These are phyloP conservation scores for Aspergillus piperis DNA, from an alignment of 2,329 filamentous ascomycete species.

Conservation along the genomic window DNA sequence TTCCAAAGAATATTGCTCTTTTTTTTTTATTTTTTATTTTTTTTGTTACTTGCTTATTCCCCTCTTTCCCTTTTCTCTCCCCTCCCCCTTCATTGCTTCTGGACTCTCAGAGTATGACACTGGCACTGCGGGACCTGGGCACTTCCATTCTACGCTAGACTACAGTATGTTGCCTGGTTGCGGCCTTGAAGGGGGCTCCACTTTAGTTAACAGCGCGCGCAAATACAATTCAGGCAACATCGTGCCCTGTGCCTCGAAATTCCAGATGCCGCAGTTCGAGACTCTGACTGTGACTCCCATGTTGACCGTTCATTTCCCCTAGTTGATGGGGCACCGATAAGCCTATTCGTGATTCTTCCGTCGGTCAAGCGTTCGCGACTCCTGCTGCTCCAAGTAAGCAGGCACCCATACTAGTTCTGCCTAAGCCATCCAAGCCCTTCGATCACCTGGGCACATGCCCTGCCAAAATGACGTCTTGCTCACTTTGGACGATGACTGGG, in stretches of 20 bases:
- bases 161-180: conserved; percentile 6
- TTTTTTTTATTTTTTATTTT: neutral
- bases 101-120: neutral
- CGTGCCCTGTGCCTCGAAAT: conserved; percentile 1
- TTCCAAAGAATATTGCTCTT: neutral
- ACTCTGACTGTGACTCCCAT: conserved; percentile 6
- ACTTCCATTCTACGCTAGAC: neutral
- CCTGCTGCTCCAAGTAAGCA: conserved; percentile 5
- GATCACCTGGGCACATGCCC: conserved; percentile 7
- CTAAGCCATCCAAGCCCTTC: conserved; percentile 9
- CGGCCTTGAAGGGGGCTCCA: conserved; percentile 6
- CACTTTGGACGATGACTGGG: neutral
- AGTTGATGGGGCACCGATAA: neutral
- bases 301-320: conserved; percentile 3
- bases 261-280: conserved; percentile 1
- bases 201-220: conserved; percentile 3
- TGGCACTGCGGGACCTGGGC: neutral
- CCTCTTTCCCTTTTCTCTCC: neutral
- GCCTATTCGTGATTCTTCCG: conserved; percentile 1
- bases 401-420: conserved; percentile 11
- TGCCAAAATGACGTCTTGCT: conserved; percentile 6
- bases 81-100: neutral
- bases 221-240: conserved; percentile 5
- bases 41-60: neutral
- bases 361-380: conserved; percentile 5